Conservation (phyloP, 345 rosid genomes). For the Barbarea vulgaris region DNA sequence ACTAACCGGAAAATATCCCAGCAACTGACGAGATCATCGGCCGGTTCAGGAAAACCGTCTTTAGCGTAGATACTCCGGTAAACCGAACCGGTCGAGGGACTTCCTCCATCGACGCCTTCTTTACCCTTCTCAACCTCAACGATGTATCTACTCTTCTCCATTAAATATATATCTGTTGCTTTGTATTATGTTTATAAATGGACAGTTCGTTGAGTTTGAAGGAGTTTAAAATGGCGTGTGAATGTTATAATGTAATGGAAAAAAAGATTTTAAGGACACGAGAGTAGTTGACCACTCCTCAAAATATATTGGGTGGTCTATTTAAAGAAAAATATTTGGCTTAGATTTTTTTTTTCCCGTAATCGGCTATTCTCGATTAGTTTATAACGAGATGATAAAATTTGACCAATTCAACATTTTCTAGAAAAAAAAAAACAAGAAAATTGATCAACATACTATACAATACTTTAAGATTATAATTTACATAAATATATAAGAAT, state of each 20-base stretch:
- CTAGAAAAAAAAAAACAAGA: not conserved
- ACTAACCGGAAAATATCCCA: slow-evolving; percentile 97
- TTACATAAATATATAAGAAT: not conserved
- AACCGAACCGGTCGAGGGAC: slow-evolving; percentile 80
- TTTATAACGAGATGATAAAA: not conserved
- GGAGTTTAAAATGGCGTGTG: slow-evolving; percentile 15
- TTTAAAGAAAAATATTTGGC: not conserved
- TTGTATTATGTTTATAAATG: not conserved
- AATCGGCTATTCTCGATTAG: not conserved
- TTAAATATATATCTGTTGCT: not conserved
- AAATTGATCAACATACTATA: not conserved
- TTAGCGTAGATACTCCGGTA: slow-evolving; percentile 84
- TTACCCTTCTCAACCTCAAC: slow-evolving; percentile 79
- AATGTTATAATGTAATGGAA: slow-evolving; percentile 16
- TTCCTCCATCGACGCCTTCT: slow-evolving; percentile 51
- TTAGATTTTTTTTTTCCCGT: not conserved
- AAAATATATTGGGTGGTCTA: not conserved
- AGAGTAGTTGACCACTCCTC: slow-evolving; percentile 15
- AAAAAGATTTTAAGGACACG: not conserved
- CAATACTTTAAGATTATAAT: not conserved
- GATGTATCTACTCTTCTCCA: slow-evolving; percentile 41
- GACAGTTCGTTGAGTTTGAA: not conserved
- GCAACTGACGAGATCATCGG: slow-evolving; percentile 69
- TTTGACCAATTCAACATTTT: slow-evolving; percentile 13
- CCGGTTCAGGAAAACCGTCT: slow-evolving; percentile 81